Percentiles rank a stretch among this genome's conserved stretches.
These are phyloP conservation scores for Diaporthe vaccinii DNA, from an alignment of 2,329 filamentous ascomycete species.

Conservation along the genomic window DNA sequence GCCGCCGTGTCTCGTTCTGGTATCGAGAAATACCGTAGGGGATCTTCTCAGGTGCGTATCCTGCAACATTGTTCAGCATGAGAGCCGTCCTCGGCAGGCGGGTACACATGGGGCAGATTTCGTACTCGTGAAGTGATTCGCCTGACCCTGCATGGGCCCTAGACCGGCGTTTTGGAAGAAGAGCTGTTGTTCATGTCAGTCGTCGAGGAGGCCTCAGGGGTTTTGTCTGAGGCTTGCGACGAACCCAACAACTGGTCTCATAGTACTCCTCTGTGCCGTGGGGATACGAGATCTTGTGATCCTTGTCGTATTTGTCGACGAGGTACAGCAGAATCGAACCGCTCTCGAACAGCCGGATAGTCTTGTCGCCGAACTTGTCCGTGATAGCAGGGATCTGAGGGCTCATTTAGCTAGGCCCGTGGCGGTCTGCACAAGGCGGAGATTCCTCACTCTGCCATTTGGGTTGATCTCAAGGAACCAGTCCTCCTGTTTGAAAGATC, in stretches of 20 bases:
- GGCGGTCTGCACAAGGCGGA: too few relatives aligned
- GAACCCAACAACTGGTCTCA: conserved; percentile 81
- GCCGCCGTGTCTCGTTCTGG: conserved; percentile 83
- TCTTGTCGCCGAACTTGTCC: conserved; percentile 79
- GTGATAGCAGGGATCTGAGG: conserved; percentile 79
- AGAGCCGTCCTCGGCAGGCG: not conserved
- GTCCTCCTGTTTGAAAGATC: conserved; percentile 53
- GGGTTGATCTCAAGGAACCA: conserved; percentile 81
- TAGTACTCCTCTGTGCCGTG: conserved; percentile 79
- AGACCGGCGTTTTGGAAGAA: conserved; percentile 86
- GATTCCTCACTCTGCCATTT: conserved; percentile 61
- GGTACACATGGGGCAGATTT: conserved; percentile 41
- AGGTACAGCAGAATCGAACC: conserved; percentile 86
- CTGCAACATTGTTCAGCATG: conserved; percentile 48
- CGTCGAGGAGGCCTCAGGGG: not conserved
- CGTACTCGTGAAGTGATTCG: conserved; percentile 82
- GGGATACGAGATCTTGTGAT: conserved; percentile 84
- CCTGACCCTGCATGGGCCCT: conserved; percentile 86
- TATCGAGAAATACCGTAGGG: conserved; percentile 87
- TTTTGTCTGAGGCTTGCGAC: conserved; percentile 40
- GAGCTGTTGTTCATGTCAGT: conserved; percentile 53
- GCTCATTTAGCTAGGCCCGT: too few relatives aligned
- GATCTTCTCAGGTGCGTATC: conserved; percentile 85
- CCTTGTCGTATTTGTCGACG: conserved; percentile 80
- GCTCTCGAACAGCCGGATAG: conserved; percentile 82